These are phyloP conservation scores for Fraxinus greggii DNA, from an alignment of 305 asterid genomes.

Conservation along the genomic window DNA sequence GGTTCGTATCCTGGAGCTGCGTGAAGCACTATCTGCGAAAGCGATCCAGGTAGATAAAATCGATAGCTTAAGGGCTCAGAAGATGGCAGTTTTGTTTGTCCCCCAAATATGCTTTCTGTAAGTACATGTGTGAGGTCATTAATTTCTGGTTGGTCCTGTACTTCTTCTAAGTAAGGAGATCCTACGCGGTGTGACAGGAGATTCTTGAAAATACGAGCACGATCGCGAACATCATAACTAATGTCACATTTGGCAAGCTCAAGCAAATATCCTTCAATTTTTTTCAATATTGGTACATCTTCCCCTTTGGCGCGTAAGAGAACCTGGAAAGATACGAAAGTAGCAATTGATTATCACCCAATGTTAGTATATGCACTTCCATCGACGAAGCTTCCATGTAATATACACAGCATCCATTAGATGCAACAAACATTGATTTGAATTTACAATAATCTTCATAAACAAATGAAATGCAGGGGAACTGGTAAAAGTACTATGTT, in stretches of 20 bases:
- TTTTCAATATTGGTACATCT: constrained; percentile 41
- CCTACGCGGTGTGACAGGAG: constrained; percentile 50
- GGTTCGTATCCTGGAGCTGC: constrained; percentile 99
- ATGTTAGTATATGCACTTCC: constrained; percentile 2
- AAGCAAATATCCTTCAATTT: constrained; percentile 57
- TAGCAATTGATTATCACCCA: constrained; percentile 18
- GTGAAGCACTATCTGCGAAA: constrained; percentile 93
- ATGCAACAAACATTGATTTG: constrained; percentile 9
- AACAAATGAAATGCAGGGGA: constrained; percentile 13
- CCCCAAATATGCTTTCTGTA: constrained; percentile 64
- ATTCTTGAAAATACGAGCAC: constrained; percentile 69
- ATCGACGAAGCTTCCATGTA: constrained; percentile 12
- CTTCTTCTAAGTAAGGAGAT: constrained; percentile 41
- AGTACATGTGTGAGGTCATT: constrained; percentile 41
- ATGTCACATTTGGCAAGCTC: constrained; percentile 82
- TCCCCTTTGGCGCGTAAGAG: constrained; percentile 62
- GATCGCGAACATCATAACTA: constrained; percentile 92
- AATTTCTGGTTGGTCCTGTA: constrained; percentile 35
- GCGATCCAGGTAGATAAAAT: constrained; percentile 96
- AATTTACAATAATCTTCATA: constrained; percentile 9
- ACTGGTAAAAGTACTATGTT: background rate
- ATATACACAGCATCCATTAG: constrained; percentile 17
- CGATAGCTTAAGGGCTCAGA: constrained; percentile 58
- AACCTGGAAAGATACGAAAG: constrained; percentile 51
- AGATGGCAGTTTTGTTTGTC: constrained; percentile 41